Percentiles rank a stretch among this genome's conserved stretches.
phyloP scores from a whole-genome alignment of 2,329 filamentous ascomycete genomes.

The Cladobotryum protrusum region DNA sequence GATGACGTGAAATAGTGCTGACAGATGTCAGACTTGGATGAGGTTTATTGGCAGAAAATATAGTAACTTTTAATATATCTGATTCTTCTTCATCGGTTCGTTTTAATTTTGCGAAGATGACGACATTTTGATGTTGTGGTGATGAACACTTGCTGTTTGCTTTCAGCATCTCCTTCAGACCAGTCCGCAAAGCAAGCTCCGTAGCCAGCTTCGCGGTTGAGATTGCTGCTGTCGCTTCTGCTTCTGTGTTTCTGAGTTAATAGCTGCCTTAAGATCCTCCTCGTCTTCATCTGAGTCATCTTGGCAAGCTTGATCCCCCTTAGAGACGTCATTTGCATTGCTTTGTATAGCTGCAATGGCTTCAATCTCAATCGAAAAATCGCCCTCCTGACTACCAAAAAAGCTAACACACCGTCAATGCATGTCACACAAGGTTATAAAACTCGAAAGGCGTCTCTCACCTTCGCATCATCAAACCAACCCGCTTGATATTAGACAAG shows the following conservation, averaged over 20 bases:
- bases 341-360: constrained; percentile 24
- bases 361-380: constrained; percentile 41
- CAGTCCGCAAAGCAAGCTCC: constrained; percentile 23
- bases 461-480: constrained; percentile 80
- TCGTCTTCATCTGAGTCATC: constrained; percentile 19
- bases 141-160: no score
- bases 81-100: background rate
- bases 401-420: constrained; percentile 47
- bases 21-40: no score
- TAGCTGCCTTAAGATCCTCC: constrained; percentile 13
- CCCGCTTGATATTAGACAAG: constrained; percentile 52
- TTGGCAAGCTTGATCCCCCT: constrained; percentile 1
- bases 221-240: constrained; percentile 2
- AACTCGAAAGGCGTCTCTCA: constrained; percentile 28
- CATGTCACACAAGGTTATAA: constrained; percentile 3
- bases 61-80: no score
- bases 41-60: no score
- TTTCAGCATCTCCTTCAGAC: constrained; percentile 5
- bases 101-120: background rate
- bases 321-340: no score
- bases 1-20: no score
- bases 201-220: constrained; percentile 17
- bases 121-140: background rate
- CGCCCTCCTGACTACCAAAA: constrained; percentile 66
- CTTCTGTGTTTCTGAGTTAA: background rate